phyloP scores from a whole-genome alignment of 495 filamentous ascomycete species.

The Rusavskia elegans region DNA sequence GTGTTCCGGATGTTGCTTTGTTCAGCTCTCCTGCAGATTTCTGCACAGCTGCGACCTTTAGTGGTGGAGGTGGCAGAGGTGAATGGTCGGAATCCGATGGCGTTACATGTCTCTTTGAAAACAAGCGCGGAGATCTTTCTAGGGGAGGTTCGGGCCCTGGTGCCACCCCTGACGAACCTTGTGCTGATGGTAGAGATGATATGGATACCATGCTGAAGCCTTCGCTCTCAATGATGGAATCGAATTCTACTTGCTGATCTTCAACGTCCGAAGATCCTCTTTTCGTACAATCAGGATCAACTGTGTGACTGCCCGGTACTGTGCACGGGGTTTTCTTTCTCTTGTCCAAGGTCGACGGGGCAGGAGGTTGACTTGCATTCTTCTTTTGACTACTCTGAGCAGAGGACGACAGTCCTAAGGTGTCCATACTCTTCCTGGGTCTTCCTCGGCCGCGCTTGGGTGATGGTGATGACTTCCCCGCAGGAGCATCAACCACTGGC shows the following conservation, averaged over 20 bases:
- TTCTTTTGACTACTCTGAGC: constrained; percentile 11
- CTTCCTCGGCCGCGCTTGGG: constrained; percentile 23
- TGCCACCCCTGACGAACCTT: constrained; percentile 13
- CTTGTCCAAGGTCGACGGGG: constrained; percentile 12
- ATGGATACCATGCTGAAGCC: constrained; percentile 44
- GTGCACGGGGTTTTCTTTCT: constrained; percentile 15
- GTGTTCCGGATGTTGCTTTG: constrained; percentile 13
- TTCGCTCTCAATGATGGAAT: constrained; percentile 43
- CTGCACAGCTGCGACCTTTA: constrained; percentile 1
- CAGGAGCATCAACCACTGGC: not conserved
- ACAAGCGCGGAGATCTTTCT: not conserved
- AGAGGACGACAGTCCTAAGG: constrained; percentile 5
- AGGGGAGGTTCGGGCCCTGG: not conserved
- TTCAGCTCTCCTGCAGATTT: constrained; percentile 2
- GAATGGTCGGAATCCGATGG: not conserved
- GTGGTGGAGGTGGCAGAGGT: not conserved
- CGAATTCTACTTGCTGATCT: constrained; percentile 31
- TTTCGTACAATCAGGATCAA: not conserved
- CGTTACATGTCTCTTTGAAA: not conserved
- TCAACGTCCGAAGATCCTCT: constrained; percentile 16
- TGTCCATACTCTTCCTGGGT: constrained; percentile 22
- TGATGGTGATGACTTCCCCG: not conserved
- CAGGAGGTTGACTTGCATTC: constrained; percentile 9
- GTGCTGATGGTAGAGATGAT: constrained; percentile 33
- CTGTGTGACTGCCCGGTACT: constrained; percentile 17